These are phyloP conservation scores for Kazachstania sp. DNA, from an alignment of 1,139 yeast genomes.

Conservation along the genomic window DNA sequence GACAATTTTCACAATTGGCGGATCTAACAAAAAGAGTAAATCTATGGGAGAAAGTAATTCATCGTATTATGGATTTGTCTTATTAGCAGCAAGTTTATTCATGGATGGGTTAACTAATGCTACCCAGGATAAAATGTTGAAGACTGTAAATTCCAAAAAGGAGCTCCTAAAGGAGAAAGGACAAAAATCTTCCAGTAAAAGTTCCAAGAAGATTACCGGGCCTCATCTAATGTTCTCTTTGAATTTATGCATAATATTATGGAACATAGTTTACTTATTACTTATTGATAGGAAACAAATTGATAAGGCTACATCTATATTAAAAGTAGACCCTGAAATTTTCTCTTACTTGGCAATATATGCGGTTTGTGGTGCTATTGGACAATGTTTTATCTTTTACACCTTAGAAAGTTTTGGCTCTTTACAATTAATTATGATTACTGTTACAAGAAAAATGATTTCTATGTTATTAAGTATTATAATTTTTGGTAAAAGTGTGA, in stretches of 20 bases:
- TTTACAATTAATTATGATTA: constrained; percentile 76
- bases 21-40: constrained; percentile 23
- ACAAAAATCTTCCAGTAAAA: constrained; percentile 7
- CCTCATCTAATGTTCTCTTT: constrained; percentile 82
- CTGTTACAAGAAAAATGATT: constrained; percentile 92
- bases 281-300: constrained; percentile 21
- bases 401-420: constrained; percentile 82
- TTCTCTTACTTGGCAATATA: constrained; percentile 55
- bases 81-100: constrained; percentile 55
- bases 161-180: constrained; percentile 48
- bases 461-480: constrained; percentile 87
- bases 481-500: constrained; percentile 69
- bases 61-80: constrained; percentile 45
- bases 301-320: constrained; percentile 11
- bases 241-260: constrained; percentile 38
- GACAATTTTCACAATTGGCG: constrained; percentile 54
- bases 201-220: constrained; percentile 45
- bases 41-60: constrained; percentile 27
- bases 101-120: constrained; percentile 91
- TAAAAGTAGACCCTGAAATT: constrained; percentile 42
- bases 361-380: constrained; percentile 77
- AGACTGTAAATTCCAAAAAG: constrained; percentile 40
- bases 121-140: constrained; percentile 80
- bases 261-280: constrained; percentile 38
- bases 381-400: constrained; percentile 83